Evolutionary conservation across 768 basidiomycete genomes (phyloP).

Genomic region (Auriscalpium vulgare): DNA sequence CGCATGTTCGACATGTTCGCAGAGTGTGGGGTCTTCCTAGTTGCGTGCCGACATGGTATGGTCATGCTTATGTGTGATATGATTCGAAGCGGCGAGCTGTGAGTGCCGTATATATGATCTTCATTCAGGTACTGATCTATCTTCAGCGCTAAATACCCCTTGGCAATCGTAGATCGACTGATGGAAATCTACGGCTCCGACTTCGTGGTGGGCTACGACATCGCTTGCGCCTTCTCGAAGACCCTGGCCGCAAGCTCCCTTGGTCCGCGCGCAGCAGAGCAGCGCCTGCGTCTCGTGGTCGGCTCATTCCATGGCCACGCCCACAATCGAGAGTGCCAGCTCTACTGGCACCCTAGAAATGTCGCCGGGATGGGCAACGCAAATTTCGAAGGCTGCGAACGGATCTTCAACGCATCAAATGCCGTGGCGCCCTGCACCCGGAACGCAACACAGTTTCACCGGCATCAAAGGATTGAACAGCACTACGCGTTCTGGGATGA

Average conservation of each 20-base stretch:
- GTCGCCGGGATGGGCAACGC: constrained; percentile 18
- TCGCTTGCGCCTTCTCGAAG: constrained; percentile 18
- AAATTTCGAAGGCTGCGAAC: constrained; percentile 23
- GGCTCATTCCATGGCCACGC: constrained; percentile 24
- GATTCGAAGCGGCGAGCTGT: too few relatives aligned
- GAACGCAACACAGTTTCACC: constrained; percentile 20
- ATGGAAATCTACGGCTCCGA: neutral
- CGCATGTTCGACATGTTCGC: too few relatives aligned
- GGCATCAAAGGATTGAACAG: constrained; percentile 20
- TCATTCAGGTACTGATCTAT: too few relatives aligned
- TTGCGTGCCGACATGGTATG: too few relatives aligned
- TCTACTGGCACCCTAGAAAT: constrained; percentile 22
- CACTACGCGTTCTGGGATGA: constrained; percentile 17
- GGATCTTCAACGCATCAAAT: constrained; percentile 22
- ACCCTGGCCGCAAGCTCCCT: constrained; percentile 14
- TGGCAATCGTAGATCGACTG: neutral
- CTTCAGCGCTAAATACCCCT: neutral
- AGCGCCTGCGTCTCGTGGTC: constrained; percentile 12
- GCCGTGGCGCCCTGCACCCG: constrained; percentile 15
- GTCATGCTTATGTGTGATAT: too few relatives aligned
- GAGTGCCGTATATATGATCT: too few relatives aligned
- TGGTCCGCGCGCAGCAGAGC: constrained; percentile 1
- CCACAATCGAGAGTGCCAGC: constrained; percentile 22
- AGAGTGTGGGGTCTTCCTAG: too few relatives aligned
- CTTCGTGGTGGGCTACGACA: constrained; percentile 19